A percentile compares a stretch with the other conserved stretches of the same genome.
These are phyloP conservation scores for Carex myosuroides DNA, from an alignment of 176 grass and related monocot species.

Conservation along the genomic window DNA sequence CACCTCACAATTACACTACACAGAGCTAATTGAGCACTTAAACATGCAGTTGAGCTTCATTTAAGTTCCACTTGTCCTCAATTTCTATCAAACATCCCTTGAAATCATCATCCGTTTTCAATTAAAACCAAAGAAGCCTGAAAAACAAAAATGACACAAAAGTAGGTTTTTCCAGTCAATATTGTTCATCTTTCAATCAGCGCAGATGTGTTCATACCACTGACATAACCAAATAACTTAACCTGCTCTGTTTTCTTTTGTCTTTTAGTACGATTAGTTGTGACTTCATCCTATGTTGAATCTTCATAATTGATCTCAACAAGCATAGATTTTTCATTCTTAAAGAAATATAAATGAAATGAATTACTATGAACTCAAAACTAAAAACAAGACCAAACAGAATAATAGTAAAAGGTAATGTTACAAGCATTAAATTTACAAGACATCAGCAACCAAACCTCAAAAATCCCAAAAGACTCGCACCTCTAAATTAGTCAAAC, in stretches of 20 bases:
- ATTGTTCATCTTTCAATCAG: neutral
- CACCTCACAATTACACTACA: neutral
- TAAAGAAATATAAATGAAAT: neutral
- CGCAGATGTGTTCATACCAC: neutral
- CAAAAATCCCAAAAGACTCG: neutral
- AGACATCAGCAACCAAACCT: neutral
- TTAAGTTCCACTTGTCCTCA: neutral
- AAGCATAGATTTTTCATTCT: neutral
- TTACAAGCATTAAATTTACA: conserved; percentile 9
- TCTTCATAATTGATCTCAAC: neutral
- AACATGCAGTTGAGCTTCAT: neutral
- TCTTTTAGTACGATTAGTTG: neutral
- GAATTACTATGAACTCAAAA: neutral
- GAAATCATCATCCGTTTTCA: neutral
- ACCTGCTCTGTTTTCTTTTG: neutral
- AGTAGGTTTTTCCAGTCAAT: neutral
- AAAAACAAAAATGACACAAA: neutral
- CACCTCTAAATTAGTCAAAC: conserved; percentile 11
- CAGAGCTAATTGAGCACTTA: neutral
- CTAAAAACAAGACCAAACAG: neutral
- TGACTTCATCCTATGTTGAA: neutral
- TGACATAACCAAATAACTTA: neutral
- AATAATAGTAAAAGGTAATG: neutral
- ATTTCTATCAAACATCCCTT: neutral
- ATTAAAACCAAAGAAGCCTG: neutral